phyloP scores from a whole-genome alignment of 805 yeast genomes.

The Peterozyma xylosa region DNA sequence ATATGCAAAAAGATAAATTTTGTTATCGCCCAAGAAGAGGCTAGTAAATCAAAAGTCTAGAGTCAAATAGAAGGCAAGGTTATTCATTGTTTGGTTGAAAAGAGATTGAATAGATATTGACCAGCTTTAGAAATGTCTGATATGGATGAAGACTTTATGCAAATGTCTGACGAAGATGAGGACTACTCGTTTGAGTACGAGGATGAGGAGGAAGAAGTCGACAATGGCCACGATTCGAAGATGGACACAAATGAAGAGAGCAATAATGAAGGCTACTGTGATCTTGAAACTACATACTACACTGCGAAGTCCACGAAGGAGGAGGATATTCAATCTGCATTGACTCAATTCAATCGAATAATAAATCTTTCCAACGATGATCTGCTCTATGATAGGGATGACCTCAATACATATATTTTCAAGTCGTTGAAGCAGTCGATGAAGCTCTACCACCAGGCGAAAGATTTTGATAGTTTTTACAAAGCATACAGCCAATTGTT shows the following conservation, averaged over 20 bases:
- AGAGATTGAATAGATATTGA: no score
- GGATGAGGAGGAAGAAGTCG: conserved; percentile 12
- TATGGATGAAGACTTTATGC: conserved; percentile 22
- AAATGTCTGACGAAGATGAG: conserved; percentile 27
- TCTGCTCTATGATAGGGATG: neutral
- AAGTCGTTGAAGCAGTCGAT: conserved; percentile 25
- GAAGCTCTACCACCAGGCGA: conserved; percentile 17
- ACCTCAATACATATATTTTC: conserved; percentile 17
- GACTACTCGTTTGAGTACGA: conserved; percentile 22
- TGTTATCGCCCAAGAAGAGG: no score
- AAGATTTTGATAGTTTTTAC: conserved; percentile 10
- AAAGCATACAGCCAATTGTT: conserved; percentile 14
- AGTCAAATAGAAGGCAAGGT: no score
- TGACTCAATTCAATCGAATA: conserved; percentile 15
- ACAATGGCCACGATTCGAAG: neutral
- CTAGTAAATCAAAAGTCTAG: no score
- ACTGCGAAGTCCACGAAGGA: conserved; percentile 25
- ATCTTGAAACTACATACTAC: conserved; percentile 21
- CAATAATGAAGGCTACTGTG: conserved; percentile 5
- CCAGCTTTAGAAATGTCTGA: conserved; percentile 21
- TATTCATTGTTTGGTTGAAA: no score
- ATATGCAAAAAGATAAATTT: no score
- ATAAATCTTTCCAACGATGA: conserved; percentile 6
- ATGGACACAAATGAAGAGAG: conserved; percentile 9
- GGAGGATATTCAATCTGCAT: conserved; percentile 18